Conservation (phyloP, 176 grass and related monocot genomes). For the Eremochloa ophiuroides region DNA sequence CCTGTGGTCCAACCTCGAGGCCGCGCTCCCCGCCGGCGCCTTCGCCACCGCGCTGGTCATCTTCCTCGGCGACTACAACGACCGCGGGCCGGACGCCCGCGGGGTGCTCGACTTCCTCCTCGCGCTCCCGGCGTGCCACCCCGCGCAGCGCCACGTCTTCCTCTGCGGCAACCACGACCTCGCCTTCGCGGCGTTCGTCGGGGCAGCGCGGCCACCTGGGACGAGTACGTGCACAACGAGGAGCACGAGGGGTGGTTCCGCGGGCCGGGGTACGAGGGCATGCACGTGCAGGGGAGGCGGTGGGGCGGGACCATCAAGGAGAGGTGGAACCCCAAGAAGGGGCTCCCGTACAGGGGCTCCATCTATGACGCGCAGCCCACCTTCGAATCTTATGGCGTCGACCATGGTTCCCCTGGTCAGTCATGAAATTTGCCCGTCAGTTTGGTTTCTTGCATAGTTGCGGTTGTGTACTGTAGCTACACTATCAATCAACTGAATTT, state of each 20-base stretch:
- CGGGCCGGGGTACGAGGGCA: constrained; percentile 54
- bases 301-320: constrained; percentile 68
- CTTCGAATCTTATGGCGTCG: constrained; percentile 82
- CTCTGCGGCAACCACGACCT: constrained; percentile 98
- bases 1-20: constrained; percentile 78
- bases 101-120: constrained; percentile 71
- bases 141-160: constrained; percentile 75
- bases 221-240: constrained; percentile 56
- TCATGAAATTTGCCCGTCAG: neutral
- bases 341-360: constrained; percentile 63
- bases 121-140: constrained; percentile 49
- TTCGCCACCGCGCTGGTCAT: constrained; percentile 80
- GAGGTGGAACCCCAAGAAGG: constrained; percentile 60
- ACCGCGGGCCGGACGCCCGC: constrained; percentile 68
- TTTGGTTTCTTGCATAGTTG: neutral
- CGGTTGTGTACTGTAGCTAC: neutral
- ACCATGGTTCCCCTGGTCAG: constrained; percentile 76
- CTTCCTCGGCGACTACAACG: constrained; percentile 95
- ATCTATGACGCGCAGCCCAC: constrained; percentile 82
- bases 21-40: constrained; percentile 38
- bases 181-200: constrained; percentile 87
- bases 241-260: constrained; percentile 80
- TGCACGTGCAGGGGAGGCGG: constrained; percentile 84
- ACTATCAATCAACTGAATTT: neutral
- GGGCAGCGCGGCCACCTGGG: constrained; percentile 75